Percentiles rank a stretch among this genome's conserved stretches.
Evolutionary conservation across 257 asterid genomes (phyloP).

Genomic region (Solanum ahanhuiri): DNA sequence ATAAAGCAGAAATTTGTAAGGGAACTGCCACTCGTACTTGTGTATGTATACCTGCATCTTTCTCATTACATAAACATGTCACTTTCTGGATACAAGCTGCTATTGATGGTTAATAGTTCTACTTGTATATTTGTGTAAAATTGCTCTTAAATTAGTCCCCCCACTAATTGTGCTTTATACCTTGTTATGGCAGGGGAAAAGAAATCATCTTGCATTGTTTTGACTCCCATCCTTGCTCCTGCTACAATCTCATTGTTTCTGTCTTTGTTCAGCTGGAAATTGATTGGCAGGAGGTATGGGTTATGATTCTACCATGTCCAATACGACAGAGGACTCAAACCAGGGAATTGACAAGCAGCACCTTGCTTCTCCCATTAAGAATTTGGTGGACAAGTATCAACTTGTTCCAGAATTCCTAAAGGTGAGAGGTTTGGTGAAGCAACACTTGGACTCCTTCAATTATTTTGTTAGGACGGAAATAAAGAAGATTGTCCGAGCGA

Average conservation of each 20-base stretch:
- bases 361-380: slow-evolving; percentile 58
- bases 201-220: neutral
- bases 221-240: neutral
- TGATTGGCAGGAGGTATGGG: neutral
- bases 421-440: slow-evolving; percentile 92
- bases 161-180: neutral
- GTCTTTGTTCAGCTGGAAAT: neutral
- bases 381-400: slow-evolving; percentile 63
- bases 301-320: neutral
- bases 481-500: slow-evolving; percentile 61
- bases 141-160: neutral
- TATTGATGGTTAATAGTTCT: neutral
- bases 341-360: slow-evolving; percentile 40
- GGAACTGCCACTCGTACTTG: neutral
- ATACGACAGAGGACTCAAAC: neutral
- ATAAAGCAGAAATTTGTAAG: neutral
- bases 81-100: neutral
- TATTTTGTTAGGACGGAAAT: slow-evolving; percentile 54
- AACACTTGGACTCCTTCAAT: slow-evolving; percentile 85
- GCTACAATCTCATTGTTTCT: neutral
- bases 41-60: neutral
- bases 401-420: slow-evolving; percentile 76
- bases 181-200: neutral
- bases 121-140: neutral
- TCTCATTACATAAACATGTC: neutral